Conservation (phyloP, 1,284 basidiomycete species). For the Meripilus lineatus region DNA sequence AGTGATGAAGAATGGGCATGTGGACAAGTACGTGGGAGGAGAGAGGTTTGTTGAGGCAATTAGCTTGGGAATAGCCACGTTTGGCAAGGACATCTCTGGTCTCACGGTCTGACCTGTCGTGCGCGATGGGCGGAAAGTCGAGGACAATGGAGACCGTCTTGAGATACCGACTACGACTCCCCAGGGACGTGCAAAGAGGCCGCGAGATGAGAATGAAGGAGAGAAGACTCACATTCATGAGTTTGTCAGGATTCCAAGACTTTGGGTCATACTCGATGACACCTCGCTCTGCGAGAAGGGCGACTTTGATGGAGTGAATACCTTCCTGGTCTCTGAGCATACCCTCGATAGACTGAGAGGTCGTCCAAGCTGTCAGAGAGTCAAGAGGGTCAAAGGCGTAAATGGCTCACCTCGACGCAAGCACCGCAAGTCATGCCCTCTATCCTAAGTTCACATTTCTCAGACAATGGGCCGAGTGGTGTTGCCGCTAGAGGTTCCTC, state of each 20-base stretch:
- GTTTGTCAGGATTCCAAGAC: conserved; percentile 77
- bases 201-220: too few species aligned
- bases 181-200: too few species aligned
- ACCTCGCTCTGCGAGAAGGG: conserved; percentile 90
- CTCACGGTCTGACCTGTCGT: too few species aligned
- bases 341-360: conserved; percentile 80
- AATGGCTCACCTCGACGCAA: conserved; percentile 76
- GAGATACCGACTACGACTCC: too few species aligned
- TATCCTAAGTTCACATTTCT: conserved; percentile 69
- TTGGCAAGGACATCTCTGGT: too few species aligned
- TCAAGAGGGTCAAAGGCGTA: background rate
- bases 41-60: too few species aligned
- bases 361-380: conserved; percentile 6
- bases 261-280: conserved; percentile 84
- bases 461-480: conserved; percentile 20
- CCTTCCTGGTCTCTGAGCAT: conserved; percentile 84
- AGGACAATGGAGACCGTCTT: too few species aligned
- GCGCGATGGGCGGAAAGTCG: too few species aligned
- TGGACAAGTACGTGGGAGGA: too few species aligned
- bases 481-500: conserved; percentile 32
- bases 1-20: too few species aligned
- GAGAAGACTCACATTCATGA: conserved; percentile 58
- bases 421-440: conserved; percentile 92
- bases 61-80: too few species aligned
- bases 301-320: conserved; percentile 86